Conservation (phyloP, 208 protist species). For the Acanthamoeba quina region DNA sequence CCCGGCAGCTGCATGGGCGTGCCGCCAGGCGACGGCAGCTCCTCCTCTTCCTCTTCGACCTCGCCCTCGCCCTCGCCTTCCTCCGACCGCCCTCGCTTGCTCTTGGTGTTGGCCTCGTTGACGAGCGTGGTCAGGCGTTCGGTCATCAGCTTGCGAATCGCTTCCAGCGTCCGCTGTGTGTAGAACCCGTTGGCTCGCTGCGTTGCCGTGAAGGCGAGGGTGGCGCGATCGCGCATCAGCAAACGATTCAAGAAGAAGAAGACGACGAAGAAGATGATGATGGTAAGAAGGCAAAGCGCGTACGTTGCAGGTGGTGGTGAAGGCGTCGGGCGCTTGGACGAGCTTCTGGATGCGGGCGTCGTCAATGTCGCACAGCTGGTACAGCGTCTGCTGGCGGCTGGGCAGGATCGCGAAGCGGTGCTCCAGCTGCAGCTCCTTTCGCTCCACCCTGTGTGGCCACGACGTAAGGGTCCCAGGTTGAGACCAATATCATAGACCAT, state of each 20-base stretch:
- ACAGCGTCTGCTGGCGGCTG: slow-evolving; percentile 7
- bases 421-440: slow-evolving; percentile 36
- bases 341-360: slow-evolving; percentile 15
- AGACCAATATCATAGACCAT: not conserved
- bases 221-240: too few species aligned
- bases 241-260: too few species aligned
- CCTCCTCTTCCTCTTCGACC: not conserved
- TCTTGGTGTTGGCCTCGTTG: not conserved
- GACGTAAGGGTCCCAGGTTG: not conserved
- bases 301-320: slow-evolving; percentile 17
- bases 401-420: slow-evolving; percentile 9
- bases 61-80: not conserved
- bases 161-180: not conserved
- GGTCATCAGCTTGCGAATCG: not conserved
- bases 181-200: slow-evolving; percentile 11
- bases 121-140: not conserved
- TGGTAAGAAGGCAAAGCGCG: not conserved
- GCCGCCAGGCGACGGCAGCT: not conserved
- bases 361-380: slow-evolving; percentile 61
- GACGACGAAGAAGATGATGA: not conserved
- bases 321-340: not conserved
- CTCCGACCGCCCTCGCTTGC: not conserved
- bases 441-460: not conserved
- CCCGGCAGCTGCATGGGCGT: not conserved
- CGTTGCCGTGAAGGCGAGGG: too few species aligned